Percentiles rank a stretch among this genome's conserved stretches.
These are phyloP conservation scores for Hymenochaete sp. DNA, from an alignment of 1,284 basidiomycete species.

Conservation along the genomic window DNA sequence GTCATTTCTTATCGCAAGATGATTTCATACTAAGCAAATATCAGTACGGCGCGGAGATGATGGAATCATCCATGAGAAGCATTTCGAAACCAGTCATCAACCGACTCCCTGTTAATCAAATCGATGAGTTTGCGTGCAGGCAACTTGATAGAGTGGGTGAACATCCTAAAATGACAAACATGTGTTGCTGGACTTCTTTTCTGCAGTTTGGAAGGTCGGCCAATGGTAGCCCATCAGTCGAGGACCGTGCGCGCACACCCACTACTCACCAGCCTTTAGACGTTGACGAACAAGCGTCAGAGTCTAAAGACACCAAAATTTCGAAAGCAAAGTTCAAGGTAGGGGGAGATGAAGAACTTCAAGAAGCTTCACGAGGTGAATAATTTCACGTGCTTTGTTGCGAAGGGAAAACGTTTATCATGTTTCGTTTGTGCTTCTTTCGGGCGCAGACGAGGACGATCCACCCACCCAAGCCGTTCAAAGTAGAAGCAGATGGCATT, in stretches of 20 bases:
- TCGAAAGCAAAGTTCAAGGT: conserved; percentile 2
- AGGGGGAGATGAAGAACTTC: conserved; percentile 2
- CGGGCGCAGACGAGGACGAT: no score
- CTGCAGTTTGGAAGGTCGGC: conserved; percentile 22
- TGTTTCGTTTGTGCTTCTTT: no score
- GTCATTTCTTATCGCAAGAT: conserved; percentile 11
- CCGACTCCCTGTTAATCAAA: conserved; percentile 62
- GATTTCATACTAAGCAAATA: not conserved
- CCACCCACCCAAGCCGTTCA: conserved; percentile 34
- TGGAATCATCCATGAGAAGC: conserved; percentile 78
- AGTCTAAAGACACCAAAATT: not conserved
- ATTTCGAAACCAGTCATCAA: conserved; percentile 82
- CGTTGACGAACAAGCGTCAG: not conserved
- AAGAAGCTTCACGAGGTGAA: conserved; percentile 1
- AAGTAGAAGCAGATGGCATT: conserved; percentile 73
- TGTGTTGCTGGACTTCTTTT: conserved; percentile 1
- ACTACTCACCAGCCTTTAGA: not conserved
- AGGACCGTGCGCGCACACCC: conserved; percentile 18
- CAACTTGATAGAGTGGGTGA: conserved; percentile 69
- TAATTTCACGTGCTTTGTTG: not conserved
- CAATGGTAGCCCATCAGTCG: conserved; percentile 7
- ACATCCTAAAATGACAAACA: conserved; percentile 14
- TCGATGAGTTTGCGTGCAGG: conserved; percentile 85
- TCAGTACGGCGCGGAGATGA: conserved; percentile 81
- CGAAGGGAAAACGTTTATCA: no score